Evolutionary conservation across 768 basidiomycete species (phyloP), one percentile per base, ranked within the genome.

Genomic region (Boletus bicolor): DNA sequence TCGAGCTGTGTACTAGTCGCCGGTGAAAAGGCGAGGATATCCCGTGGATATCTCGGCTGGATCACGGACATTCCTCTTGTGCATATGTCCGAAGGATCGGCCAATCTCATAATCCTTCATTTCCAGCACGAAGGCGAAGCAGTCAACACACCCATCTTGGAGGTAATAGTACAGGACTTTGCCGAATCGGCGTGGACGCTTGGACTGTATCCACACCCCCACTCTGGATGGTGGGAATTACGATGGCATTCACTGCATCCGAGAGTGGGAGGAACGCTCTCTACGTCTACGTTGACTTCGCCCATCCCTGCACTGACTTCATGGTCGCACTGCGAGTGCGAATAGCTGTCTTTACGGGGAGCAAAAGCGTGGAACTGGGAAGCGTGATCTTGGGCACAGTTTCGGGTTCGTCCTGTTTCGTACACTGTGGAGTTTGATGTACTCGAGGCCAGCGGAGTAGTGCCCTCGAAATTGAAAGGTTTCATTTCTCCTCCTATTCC

Each of bases 41-140:
- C 28, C 28, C 24, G 52, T 19, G 82, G 34, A 55, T 65, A 51
- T 72, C 79, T 58, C 14, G 56, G 11, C 66, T 67, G 50, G 75
- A 71, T 49, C 72, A 85, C 41, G 35, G 73, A 82, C 60, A 76
- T 28, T 28, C 81, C 14, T 74, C 74, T 91, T 10, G 69, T 85
- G 34, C 88, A 83, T 67, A 80, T 79, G 10, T 76, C 74, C 35
- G 89, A 90, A 56, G 69, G 71, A 77, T 77, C 9, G 79, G 80
- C 26, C 82, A 81, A 0, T 91, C 76, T 65, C 75, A 79, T 54
- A 87, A 90, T 62, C 85, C 65, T 1, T 50, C 45, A 48, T 58
- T 15, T 57, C 42, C 46, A 63, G 72, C 37, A 50, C 75, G 26
- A 47, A 64, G 0, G 58, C 68, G 11, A 61, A 74, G 5, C 44